phyloP scores from a whole-genome alignment of 495 filamentous ascomycete genomes.

The Aspergillus saccharolyticus region DNA sequence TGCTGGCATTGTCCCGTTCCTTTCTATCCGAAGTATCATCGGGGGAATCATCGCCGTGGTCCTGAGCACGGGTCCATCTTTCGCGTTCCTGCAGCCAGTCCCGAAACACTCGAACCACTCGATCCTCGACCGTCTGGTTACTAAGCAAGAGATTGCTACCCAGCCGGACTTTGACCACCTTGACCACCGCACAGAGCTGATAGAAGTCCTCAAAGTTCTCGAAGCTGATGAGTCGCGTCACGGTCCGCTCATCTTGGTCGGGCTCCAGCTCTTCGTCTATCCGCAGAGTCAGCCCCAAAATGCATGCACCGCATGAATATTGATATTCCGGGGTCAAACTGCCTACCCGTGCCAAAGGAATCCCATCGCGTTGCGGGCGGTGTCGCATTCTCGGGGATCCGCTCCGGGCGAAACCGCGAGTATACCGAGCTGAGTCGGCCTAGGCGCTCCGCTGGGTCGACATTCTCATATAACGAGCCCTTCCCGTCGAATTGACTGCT shows the following conservation, averaged over 20 bases:
- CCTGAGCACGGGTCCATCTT: background rate
- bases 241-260: background rate
- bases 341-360: slow-evolving; percentile 14
- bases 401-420: slow-evolving; percentile 58
- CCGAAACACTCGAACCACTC: slow-evolving; percentile 60
- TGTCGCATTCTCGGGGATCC: slow-evolving; percentile 36
- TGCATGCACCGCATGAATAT: slow-evolving; percentile 19
- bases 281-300: slow-evolving; percentile 31
- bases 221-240: slow-evolving; percentile 55
- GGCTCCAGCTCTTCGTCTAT: slow-evolving; percentile 23
- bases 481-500: slow-evolving; percentile 34
- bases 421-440: slow-evolving; percentile 42
- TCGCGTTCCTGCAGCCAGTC: slow-evolving; percentile 57
- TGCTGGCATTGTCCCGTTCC: slow-evolving; percentile 11
- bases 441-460: slow-evolving; percentile 24
- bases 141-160: slow-evolving; percentile 50
- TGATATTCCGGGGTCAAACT: background rate
- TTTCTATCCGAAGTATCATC: background rate
- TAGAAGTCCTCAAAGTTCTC: slow-evolving; percentile 66
- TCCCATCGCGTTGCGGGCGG: slow-evolving; percentile 19
- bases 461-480: slow-evolving; percentile 37
- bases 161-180: slow-evolving; percentile 62
- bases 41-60: background rate
- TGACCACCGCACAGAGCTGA: slow-evolving; percentile 62
- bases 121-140: slow-evolving; percentile 58